Percentiles rank a stretch among this genome's conserved stretches.
phyloP scores from a whole-genome alignment of 2,329 filamentous ascomycete species.

The Aspergillus fijiensis region DNA sequence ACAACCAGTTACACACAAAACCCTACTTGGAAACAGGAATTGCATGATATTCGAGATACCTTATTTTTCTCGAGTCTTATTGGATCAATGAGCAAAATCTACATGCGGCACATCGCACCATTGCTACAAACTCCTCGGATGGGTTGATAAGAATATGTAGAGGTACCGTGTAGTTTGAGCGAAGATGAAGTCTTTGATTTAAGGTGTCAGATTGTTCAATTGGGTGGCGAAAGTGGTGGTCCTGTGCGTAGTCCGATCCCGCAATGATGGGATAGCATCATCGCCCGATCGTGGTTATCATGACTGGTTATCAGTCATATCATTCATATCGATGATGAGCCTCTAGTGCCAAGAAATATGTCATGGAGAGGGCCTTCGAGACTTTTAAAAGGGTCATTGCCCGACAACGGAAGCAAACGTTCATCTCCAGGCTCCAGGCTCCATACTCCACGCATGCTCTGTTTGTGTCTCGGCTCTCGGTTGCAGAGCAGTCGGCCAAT shows the following conservation, averaged over 20 bases:
- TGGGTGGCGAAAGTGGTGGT: background rate
- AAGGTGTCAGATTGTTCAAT: background rate
- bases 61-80: background rate
- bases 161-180: too few relatives aligned
- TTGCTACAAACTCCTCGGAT: background rate
- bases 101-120: background rate
- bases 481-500: slow-evolving; percentile 1
- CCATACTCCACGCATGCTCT: background rate
- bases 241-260: background rate
- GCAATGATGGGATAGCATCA: background rate
- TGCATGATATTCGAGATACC: background rate
- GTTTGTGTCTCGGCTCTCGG: background rate
- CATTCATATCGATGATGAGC: background rate
- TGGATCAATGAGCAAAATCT: background rate
- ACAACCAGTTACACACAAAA: background rate
- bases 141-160: too few relatives aligned
- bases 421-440: background rate
- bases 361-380: background rate
- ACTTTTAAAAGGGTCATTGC: background rate
- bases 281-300: background rate
- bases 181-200: background rate
- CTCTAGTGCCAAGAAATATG: background rate
- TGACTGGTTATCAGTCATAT: background rate
- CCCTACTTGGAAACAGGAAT: background rate
- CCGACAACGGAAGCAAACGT: background rate